Evolutionary conservation across 345 rosid species (phyloP), one percentile per base, ranked within the genome.

Genomic region (Gossypium rotundifolium): DNA sequence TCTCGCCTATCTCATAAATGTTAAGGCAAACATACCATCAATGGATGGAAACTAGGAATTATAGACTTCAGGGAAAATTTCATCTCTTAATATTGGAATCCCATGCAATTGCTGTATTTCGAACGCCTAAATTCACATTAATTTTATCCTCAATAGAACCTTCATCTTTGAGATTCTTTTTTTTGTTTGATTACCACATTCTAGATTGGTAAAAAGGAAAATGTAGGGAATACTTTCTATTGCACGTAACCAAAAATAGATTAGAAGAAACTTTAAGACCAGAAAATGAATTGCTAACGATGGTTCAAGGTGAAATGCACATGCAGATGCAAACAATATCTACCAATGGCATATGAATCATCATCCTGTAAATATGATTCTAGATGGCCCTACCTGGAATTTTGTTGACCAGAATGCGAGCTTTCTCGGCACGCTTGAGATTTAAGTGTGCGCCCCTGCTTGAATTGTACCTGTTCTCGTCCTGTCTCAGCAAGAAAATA

Each of bases 391-490:
- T 90, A 93, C 98, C 96, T 68, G 99, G 96, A 82, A 95, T 95
- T 88, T 91, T 93, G 90, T 88, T 95, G 54, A 95, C 99, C 79
- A 95, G 79, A 78, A 91, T 77, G 57, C 99, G 84, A 51, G 98
- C 97, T 80, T 90, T 93, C 79, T 95, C 98, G 40, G 99, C 99
- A 38, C 98, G 97, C 89, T 95, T 95, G 85, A 95, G 99, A 83
- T 95, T 95, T 80, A 93, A 84, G 73, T 95, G 99, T 2, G 99
- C 97, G 20, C 99, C 99, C 85, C 97, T 85, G 82, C 99, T 91
- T 20, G 98, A 93, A 73, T 87, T 93, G 66, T 95, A 95, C 88
- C 97, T 88, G 84, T 95, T 95, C 70, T 95, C 97, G 78, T 95
- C 99, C 99, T 95, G 94, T 80, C 82, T 63, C 79, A 83, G 16